Evolutionary conservation across 352 stramenopile genomes (phyloP).

Genomic region (Blastocystis sp.): DNA sequence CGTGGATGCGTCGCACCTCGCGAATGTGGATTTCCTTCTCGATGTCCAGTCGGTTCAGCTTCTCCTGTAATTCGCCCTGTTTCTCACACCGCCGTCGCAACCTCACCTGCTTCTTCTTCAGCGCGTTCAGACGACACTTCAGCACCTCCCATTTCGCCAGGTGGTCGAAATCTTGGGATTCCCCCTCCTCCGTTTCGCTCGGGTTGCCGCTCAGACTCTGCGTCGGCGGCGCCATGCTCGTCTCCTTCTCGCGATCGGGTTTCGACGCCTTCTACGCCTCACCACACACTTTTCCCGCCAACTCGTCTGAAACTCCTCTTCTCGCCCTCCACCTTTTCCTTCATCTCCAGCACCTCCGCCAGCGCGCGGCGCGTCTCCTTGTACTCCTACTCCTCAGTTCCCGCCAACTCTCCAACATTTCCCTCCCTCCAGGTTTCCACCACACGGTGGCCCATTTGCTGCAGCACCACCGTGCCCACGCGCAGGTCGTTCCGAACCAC

Average conservation of each 20-base stretch:
- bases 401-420: neutral
- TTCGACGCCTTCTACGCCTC: neutral
- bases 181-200: slow-evolving; percentile 26
- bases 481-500: neutral
- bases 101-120: slow-evolving; percentile 26
- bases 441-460: slow-evolving; percentile 53
- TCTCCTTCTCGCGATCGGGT: slow-evolving; percentile 26
- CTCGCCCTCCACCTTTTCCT: slow-evolving; percentile 43
- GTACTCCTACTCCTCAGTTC: neutral
- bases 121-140: slow-evolving; percentile 30
- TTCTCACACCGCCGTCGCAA: neutral
- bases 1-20: slow-evolving; percentile 52
- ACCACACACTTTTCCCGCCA: neutral
- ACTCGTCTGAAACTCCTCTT: slow-evolving; percentile 19
- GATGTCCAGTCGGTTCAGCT: slow-evolving; percentile 23
- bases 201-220: neutral
- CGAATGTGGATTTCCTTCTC: slow-evolving; percentile 67
- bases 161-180: slow-evolving; percentile 58
- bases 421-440: slow-evolving; percentile 57
- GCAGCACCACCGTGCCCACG: slow-evolving; percentile 24
- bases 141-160: slow-evolving; percentile 42
- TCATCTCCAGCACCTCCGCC: neutral
- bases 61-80: slow-evolving; percentile 57
- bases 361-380: neutral
- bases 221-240: slow-evolving; percentile 18